phyloP scores from a whole-genome alignment of 768 basidiomycete species.

The Rhodotorula graminis region DNA sequence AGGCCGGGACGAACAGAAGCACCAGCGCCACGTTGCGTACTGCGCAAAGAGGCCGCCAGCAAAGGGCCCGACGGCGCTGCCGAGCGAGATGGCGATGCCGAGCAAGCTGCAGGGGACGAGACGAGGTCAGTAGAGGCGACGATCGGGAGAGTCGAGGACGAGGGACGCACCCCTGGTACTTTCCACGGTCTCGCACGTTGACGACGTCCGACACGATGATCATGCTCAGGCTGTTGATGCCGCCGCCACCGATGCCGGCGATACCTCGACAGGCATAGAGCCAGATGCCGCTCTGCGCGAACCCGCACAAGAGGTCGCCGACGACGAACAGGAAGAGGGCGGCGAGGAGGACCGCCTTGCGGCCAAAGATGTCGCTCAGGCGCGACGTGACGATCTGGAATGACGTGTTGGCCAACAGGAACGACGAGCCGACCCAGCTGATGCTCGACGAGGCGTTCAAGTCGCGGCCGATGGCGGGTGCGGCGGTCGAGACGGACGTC shows the following conservation, averaged over 20 bases:
- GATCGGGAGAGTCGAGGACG: not conserved
- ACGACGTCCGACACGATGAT: conserved; percentile 46
- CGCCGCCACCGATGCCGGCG: conserved; percentile 46
- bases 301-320: conserved; percentile 46
- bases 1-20: conserved; percentile 34
- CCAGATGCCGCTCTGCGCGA: conserved; percentile 44
- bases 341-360: conserved; percentile 44
- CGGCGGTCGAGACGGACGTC: conserved; percentile 41
- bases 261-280: conserved; percentile 45
- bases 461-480: conserved; percentile 43
- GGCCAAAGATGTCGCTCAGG: conserved; percentile 42
- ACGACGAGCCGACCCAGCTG: conserved; percentile 45
- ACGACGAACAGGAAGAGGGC: conserved; percentile 44
- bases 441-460: conserved; percentile 42
- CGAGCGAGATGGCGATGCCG: conserved; percentile 40
- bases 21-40: conserved; percentile 44
- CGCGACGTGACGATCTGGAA: conserved; percentile 44
- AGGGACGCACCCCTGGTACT: conserved; percentile 42
- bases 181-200: conserved; percentile 42
- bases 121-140: not conserved
- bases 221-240: conserved; percentile 45
- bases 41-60: conserved; percentile 40
- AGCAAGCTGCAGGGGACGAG: conserved; percentile 17
- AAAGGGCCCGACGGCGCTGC: conserved; percentile 39
- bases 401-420: conserved; percentile 43